Evolutionary conservation across 768 basidiomycete species (phyloP), one percentile per base, ranked within the genome.

Genomic region (Agaricus subrufescens): DNA sequence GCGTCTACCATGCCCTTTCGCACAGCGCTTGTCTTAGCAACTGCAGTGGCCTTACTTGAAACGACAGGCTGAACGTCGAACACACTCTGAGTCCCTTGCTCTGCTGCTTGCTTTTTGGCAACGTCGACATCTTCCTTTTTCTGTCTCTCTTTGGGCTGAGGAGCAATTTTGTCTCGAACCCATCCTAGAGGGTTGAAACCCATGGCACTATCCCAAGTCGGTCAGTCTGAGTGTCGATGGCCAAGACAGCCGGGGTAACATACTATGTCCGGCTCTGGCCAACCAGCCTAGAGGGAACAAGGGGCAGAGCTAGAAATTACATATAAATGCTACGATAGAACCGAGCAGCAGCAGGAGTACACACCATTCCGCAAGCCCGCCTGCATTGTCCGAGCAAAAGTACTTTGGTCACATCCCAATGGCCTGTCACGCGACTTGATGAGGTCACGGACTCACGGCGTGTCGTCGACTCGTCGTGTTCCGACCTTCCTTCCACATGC

Each of bases 121-220:
- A 75, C 74, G 48, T 72, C 68, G 5, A 79, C 67, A 53, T 81
- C 78, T 60, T 80, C 78, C 50, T 72, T 69, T 31, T 71, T 70
- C 54, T 67, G 68, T 62, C 72, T 74, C 66, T 80, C 72, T 50
- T 77, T 78, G 25, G 78, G 65, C 5, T 67, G 68, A 1, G 84
- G 80, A 3, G 72, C 71, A 12, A 89, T 71, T 53, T 80, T 82
- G 46, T 87, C 79, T 57, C 76, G 77, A 8, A 90, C 66, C 87
- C 87, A 89, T 15, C 74, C 71, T 44, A 89, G 62, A 25, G 87
- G 86, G 62, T 75, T 80, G 60, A 80, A 75, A 42, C 77, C 78
- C 60, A 83, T 83, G 29, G 70, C 69, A 60, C 77, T 73, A 38
- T 25, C 12, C 23, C 19, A 12, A 25, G 30, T 2, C 25, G 46